phyloP scores from a whole-genome alignment of 148 eudicot genomes.

The Fallopia convolvulus region DNA sequence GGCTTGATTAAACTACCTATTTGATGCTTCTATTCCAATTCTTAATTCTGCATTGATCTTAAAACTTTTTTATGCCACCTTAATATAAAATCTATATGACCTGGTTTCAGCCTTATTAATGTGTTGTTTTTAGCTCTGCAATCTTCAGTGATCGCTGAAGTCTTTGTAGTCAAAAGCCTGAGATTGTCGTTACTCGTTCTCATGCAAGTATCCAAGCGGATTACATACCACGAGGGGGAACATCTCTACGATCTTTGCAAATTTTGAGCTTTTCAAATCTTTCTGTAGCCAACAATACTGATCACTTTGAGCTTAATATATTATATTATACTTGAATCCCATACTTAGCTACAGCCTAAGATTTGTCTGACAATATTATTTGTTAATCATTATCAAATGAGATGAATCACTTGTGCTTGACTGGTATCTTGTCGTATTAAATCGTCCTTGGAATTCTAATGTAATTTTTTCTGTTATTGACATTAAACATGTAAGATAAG shows the following conservation, averaged over 20 bases:
- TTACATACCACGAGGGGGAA: not conserved
- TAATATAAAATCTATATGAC: conserved; percentile 10
- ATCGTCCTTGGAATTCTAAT: not conserved
- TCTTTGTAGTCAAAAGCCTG: conserved; percentile 53
- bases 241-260: not conserved
- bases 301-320: not conserved
- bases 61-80: not conserved
- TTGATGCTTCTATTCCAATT: conserved; percentile 97
- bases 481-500: no score
- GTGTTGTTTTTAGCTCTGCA: conserved; percentile 27
- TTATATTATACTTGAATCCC: not conserved
- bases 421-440: conserved; percentile 5
- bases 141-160: conserved; percentile 31
- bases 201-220: conserved; percentile 1
- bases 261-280: not conserved
- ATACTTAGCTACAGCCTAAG: not conserved
- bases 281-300: not conserved
- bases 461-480: not conserved
- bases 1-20: conserved; percentile 54
- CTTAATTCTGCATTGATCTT: conserved; percentile 49
- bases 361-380: not conserved
- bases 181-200: conserved; percentile 30
- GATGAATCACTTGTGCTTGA: not conserved
- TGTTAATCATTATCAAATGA: not conserved
- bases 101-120: conserved; percentile 39